phyloP scores from a whole-genome alignment of 148 eudicot species.

The Polygonum aviculare region DNA sequence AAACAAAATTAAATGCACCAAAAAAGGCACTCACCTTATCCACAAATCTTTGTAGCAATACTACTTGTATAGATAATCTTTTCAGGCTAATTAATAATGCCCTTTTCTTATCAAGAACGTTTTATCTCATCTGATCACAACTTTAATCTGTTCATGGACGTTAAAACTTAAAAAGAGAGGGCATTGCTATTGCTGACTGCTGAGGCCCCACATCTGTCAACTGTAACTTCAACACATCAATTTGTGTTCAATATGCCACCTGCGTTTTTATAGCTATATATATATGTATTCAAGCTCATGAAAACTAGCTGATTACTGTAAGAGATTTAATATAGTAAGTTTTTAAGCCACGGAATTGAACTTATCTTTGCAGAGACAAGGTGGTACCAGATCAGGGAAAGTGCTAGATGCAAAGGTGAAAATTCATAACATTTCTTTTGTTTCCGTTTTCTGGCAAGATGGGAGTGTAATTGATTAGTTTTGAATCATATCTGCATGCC shows the following conservation, averaged over 20 bases:
- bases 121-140: neutral
- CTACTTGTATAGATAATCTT: neutral
- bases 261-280: neutral
- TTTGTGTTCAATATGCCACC: constrained; percentile 9
- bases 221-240: constrained; percentile 15
- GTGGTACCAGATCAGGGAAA: constrained; percentile 72
- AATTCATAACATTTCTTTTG: neutral
- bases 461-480: neutral
- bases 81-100: neutral
- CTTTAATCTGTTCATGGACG: neutral
- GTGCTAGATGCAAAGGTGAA: constrained; percentile 83
- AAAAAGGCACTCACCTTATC: constrained; percentile 21
- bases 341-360: neutral
- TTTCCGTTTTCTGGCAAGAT: neutral
- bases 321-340: neutral
- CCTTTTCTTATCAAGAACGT: constrained; percentile 10
- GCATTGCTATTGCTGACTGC: neutral
- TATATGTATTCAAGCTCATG: neutral
- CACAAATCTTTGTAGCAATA: constrained; percentile 43
- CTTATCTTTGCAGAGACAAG: constrained; percentile 47
- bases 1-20: neutral
- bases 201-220: neutral
- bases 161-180: neutral
- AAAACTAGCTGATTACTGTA: neutral
- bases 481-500: neutral